Evolutionary conservation across 345 rosid species (phyloP).

Genomic region (Camelina laxa): DNA sequence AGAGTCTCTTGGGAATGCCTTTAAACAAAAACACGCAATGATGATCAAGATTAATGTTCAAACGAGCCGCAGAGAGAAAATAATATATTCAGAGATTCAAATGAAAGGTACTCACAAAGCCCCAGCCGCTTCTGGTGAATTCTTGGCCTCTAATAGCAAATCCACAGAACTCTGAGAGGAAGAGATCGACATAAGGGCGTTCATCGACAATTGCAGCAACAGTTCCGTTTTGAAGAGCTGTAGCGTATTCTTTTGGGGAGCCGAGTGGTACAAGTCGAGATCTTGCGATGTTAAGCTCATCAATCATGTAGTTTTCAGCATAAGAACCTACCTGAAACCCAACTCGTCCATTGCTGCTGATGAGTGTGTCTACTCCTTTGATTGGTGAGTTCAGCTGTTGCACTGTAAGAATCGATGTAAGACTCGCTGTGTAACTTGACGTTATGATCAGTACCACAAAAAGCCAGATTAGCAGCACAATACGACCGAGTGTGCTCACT

Average conservation of each 20-base stretch:
- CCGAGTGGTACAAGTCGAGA: constrained; percentile 79
- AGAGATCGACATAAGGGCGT: constrained; percentile 70
- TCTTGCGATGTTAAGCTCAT: constrained; percentile 75
- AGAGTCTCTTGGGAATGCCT: constrained; percentile 93
- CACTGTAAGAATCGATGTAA: constrained; percentile 89
- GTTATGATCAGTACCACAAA: constrained; percentile 82
- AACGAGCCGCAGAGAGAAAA: background rate
- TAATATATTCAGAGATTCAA: background rate
- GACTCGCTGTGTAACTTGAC: constrained; percentile 98
- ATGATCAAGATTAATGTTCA: constrained; percentile 14
- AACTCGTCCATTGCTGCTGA: constrained; percentile 51
- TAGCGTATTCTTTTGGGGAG: constrained; percentile 76
- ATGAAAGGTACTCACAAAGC: constrained; percentile 70
- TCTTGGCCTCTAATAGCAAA: constrained; percentile 79
- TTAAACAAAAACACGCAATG: background rate
- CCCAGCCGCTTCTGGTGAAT: constrained; percentile 91
- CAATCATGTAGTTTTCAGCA: constrained; percentile 73
- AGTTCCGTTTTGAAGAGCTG: constrained; percentile 67
- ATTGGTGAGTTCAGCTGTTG: constrained; percentile 92
- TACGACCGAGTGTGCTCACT: constrained; percentile 79
- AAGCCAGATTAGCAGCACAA: constrained; percentile 85
- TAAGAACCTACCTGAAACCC: constrained; percentile 90
- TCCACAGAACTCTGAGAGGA: constrained; percentile 71
- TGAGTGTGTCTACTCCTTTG: constrained; percentile 76
- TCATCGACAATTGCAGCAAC: constrained; percentile 92